Conservation (phyloP, 305 asterid species). For the Plantago coronopus region DNA sequence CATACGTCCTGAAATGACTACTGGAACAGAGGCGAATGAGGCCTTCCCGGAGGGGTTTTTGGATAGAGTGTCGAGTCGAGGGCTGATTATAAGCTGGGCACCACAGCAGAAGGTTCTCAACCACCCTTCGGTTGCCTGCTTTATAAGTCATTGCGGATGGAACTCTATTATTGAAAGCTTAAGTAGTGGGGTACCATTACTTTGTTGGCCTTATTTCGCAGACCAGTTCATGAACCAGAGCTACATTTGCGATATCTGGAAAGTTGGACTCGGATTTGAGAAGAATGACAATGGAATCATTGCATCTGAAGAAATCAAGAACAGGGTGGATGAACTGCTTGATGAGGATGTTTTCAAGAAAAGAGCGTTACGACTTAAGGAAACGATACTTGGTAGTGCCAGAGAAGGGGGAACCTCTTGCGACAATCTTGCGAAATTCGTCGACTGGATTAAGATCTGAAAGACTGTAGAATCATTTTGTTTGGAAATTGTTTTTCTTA, state of each 20-base stretch:
- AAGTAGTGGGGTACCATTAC: slow-evolving; percentile 29
- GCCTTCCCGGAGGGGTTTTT: slow-evolving; percentile 31
- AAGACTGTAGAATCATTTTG: not conserved
- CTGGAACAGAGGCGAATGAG: not conserved
- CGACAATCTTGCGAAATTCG: slow-evolving; percentile 25
- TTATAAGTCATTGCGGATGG: slow-evolving; percentile 44
- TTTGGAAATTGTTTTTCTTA: too few relatives aligned
- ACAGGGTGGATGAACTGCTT: slow-evolving; percentile 25
- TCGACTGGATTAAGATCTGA: slow-evolving; percentile 21
- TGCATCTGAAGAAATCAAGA: slow-evolving; percentile 28
- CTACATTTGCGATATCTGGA: slow-evolving; percentile 37
- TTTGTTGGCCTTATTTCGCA: slow-evolving; percentile 45
- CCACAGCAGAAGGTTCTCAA: slow-evolving; percentile 35
- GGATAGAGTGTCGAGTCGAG: slow-evolving; percentile 20
- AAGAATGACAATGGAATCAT: slow-evolving; percentile 23
- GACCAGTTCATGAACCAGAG: slow-evolving; percentile 34
- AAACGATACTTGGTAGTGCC: slow-evolving; percentile 15
- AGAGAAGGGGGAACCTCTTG: slow-evolving; percentile 28
- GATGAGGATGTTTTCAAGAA: slow-evolving; percentile 26
- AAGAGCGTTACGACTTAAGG: slow-evolving; percentile 25
- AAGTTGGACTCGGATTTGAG: slow-evolving; percentile 30
- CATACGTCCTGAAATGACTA: slow-evolving; percentile 19
- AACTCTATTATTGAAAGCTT: slow-evolving; percentile 36
- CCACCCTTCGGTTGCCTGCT: slow-evolving; percentile 36
- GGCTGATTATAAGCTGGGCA: slow-evolving; percentile 38